Evolutionary conservation across 192 early-diverging fungal species (phyloP).

Genomic region (Nowakowskiella sp.): DNA sequence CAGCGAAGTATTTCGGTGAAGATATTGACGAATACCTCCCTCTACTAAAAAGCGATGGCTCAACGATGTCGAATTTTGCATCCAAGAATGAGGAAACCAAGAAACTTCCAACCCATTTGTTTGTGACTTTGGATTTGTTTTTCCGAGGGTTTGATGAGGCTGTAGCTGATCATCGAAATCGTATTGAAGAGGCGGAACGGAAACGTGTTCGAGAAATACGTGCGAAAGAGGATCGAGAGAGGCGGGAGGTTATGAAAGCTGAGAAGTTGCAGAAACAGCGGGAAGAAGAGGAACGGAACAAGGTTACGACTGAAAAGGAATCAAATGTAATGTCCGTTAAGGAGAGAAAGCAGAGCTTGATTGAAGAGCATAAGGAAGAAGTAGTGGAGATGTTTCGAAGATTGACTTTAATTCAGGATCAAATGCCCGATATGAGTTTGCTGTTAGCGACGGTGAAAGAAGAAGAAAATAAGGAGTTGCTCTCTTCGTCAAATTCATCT

Average conservation of each 20-base stretch:
- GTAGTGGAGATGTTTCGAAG: too few relatives aligned
- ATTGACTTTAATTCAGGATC: too few relatives aligned
- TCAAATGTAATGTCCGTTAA: too few relatives aligned
- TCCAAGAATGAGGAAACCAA: slow-evolving; percentile 8
- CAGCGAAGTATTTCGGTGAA: slow-evolving; percentile 41
- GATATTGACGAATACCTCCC: slow-evolving; percentile 31
- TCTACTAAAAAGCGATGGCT: neutral
- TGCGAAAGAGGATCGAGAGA: slow-evolving; percentile 5
- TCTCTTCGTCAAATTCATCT: too few relatives aligned
- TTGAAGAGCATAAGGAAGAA: too few relatives aligned
- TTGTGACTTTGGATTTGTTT: slow-evolving; percentile 32
- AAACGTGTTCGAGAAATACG: slow-evolving; percentile 14
- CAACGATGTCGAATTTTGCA: neutral
- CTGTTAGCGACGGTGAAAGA: too few relatives aligned
- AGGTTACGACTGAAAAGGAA: too few relatives aligned
- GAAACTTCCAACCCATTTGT: slow-evolving; percentile 31
- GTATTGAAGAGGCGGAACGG: slow-evolving; percentile 27
- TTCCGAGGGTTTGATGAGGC: slow-evolving; percentile 34
- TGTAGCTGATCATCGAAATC: slow-evolving; percentile 26
- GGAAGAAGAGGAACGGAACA: neutral
- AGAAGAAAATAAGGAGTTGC: too few relatives aligned
- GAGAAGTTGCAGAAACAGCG: neutral
- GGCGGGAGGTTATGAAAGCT: neutral
- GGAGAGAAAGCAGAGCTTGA: too few relatives aligned
- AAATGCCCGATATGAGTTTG: too few relatives aligned